Evolutionary conservation across 1,284 basidiomycete genomes (phyloP), one percentile per base, ranked within the genome.

Genomic region (Fistulinella staudtii): DNA sequence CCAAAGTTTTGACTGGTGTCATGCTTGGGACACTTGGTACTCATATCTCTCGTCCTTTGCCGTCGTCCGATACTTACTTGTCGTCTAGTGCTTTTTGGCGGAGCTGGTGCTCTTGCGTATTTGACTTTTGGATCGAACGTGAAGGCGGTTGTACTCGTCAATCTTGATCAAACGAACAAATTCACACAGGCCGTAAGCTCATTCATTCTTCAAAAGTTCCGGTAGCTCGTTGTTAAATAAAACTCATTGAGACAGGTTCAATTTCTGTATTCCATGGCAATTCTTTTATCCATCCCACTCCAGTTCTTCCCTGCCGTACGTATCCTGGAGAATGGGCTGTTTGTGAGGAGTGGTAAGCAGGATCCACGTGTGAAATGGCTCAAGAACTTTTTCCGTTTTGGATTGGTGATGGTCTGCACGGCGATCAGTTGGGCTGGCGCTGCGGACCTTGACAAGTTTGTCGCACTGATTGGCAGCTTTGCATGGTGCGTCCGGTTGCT

Each of bases 251-350:
- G 41, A 50, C 6, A 82, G 79, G 79, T 88, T 15, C 87, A 89
- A 70, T 87, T 93, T 67, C 66, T 94, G 14, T 94, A 93, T 68
- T 85, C 89, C n/a, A 65, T 94, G 35, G 95, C 94, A 8, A 99
- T 98, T 64, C 74, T 98, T 49, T 81, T 98, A 31, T 96, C 93
- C 13, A 88, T 91, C 13, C 95, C 95, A 0, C 79, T 99, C 4
- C 93, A 96, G 64, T 84, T 99, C 45, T 98, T 99, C 87, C 95
- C 95, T 0, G 96, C 94, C 1, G 85, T 97, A 37, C 82, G 93
- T 36, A 98, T 99, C 63, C 82, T 99, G 70, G 96, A 99, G 74
- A 95, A 95, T 56, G 94, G 91, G 2, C 61, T 99, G n/a, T 98
- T 99, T 65, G 79, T 81, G 41, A 82, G 80, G 41, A 96, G 93